Percentiles rank a stretch among this genome's conserved stretches.
phyloP scores from a whole-genome alignment of 306 rosid species.

The Begonia fuchsioides region DNA sequence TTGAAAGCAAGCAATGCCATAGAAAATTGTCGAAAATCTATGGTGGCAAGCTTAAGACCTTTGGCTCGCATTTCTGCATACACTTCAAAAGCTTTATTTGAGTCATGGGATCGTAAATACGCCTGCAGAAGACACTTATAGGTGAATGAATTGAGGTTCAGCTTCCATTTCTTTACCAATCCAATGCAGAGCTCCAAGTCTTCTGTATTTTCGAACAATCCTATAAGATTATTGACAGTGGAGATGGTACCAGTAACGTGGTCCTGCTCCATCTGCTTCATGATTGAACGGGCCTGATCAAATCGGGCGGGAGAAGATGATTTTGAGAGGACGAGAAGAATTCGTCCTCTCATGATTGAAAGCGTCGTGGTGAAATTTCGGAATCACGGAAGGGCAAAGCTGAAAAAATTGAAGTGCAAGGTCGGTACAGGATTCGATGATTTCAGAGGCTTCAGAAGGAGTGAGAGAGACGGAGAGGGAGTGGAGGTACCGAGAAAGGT shows the following conservation, averaged over 20 bases:
- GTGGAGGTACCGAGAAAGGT: conserved; percentile 51
- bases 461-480: conserved; percentile 58
- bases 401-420: conserved; percentile 67
- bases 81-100: conserved; percentile 30
- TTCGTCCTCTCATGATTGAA: conserved; percentile 66
- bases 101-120: conserved; percentile 42
- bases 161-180: conserved; percentile 64
- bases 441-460: conserved; percentile 67
- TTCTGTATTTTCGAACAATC: conserved; percentile 35
- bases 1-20: no score
- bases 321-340: conserved; percentile 71
- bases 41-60: conserved; percentile 28
- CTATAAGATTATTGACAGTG: conserved; percentile 59
- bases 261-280: conserved; percentile 41
- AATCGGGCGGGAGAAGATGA: conserved; percentile 36
- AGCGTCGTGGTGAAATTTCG: conserved; percentile 52
- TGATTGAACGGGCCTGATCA: conserved; percentile 35
- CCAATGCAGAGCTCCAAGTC: conserved; percentile 39
- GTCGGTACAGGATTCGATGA: conserved; percentile 51
- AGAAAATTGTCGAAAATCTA: not conserved
- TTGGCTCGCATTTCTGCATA: conserved; percentile 38
- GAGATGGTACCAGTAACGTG: conserved; percentile 55
- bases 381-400: conserved; percentile 52
- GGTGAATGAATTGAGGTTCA: conserved; percentile 55
- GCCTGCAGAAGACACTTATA: conserved; percentile 91